These are phyloP conservation scores for Corchorus olitorius DNA, from an alignment of 345 rosid genomes.

Conservation along the genomic window DNA sequence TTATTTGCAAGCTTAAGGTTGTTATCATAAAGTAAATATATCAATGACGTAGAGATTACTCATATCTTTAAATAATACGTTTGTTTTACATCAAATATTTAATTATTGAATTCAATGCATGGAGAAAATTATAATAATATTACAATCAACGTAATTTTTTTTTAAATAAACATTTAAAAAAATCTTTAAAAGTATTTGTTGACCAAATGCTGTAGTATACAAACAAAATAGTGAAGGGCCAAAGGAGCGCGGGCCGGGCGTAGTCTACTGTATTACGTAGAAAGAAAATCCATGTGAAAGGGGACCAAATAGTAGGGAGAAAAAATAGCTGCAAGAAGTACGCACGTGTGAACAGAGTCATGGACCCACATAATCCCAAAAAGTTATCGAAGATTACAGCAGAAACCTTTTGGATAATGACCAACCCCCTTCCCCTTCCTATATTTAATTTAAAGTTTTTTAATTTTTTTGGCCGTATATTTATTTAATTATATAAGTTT, in stretches of 20 bases:
- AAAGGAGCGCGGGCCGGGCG: neutral
- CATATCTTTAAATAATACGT: neutral
- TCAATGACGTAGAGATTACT: neutral
- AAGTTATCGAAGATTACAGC: conserved; percentile 2
- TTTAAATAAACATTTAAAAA: no score
- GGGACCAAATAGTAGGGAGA: neutral
- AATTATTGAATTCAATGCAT: neutral
- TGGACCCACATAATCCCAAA: conserved; percentile 14
- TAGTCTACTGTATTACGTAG: neutral
- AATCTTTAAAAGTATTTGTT: no score
- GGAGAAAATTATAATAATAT: no score
- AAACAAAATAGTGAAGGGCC: no score
- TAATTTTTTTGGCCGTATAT: no score
- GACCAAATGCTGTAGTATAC: no score
- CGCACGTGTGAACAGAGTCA: neutral
- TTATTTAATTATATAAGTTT: no score
- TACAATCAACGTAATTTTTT: no score
- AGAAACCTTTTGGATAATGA: conserved; percentile 15
- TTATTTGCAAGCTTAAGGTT: no score
- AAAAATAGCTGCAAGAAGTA: neutral
- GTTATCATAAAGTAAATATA: no score
- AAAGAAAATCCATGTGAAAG: conserved; percentile 12
- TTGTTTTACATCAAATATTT: no score
- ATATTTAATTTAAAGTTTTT: no score
- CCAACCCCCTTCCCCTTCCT: neutral